Percentiles rank a stretch among this genome's conserved stretches.
Evolutionary conservation across 140 eudicot genomes (phyloP).

Genomic region (Senecio squalidus): DNA sequence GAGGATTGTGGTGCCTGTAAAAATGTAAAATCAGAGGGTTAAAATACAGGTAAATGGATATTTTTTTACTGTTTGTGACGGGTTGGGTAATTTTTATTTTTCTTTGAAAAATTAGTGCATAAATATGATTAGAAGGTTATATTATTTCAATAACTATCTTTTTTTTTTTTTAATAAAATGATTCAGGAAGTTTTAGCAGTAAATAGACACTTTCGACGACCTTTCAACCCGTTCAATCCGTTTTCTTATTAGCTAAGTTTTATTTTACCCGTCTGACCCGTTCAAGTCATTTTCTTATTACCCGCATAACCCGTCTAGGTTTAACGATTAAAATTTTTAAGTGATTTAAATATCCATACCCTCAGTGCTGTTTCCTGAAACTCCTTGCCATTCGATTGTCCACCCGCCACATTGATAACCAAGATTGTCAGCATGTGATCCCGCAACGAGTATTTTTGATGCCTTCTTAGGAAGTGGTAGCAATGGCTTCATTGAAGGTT

Average conservation of each 20-base stretch:
- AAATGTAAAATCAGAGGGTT: conserved; percentile 5
- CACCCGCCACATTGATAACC: conserved; percentile 57
- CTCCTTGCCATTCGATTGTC: conserved; percentile 49
- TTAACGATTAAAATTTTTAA: background rate
- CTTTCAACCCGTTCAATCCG: too few species aligned
- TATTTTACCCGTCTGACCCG: too few species aligned
- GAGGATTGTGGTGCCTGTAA: conserved; percentile 68
- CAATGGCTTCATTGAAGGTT: conserved; percentile 16
- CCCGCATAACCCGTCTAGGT: too few species aligned
- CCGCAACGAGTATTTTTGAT: conserved; percentile 37
- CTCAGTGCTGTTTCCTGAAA: conserved; percentile 18
- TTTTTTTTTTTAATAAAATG: too few species aligned
- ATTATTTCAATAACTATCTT: too few species aligned
- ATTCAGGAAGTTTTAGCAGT: too few species aligned
- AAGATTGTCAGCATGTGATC: conserved; percentile 48
- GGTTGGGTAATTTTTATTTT: background rate
- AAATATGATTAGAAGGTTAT: too few species aligned
- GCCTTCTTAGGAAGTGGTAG: conserved; percentile 43
- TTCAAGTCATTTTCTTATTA: too few species aligned
- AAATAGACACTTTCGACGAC: too few species aligned
- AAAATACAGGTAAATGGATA: background rate
- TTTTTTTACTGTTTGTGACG: too few species aligned
- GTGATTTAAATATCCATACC: background rate
- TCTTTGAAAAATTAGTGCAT: too few species aligned
- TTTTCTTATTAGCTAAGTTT: too few species aligned